Conservation (phyloP, 306 rosid species). For the Fragaria nilgerrensis region DNA sequence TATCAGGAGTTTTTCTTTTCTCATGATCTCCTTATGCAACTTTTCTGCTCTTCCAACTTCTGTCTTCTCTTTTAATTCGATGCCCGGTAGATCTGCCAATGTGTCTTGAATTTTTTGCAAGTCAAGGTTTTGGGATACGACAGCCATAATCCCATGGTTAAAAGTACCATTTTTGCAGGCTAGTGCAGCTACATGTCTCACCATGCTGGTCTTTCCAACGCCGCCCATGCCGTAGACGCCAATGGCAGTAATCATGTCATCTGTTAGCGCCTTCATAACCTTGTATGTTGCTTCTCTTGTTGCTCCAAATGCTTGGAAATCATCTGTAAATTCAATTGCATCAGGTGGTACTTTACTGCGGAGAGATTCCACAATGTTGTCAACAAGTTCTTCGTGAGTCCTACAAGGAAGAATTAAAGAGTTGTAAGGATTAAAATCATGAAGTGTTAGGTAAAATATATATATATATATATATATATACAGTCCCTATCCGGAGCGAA, state of each 20-base stretch:
- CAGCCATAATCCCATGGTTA: not conserved
- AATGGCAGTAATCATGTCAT: not conserved
- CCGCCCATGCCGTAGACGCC: no score
- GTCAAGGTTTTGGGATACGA: not conserved
- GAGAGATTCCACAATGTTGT: not conserved
- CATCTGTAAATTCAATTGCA: not conserved
- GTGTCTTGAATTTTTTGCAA: not conserved
- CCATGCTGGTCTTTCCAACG: no score
- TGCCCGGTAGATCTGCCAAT: not conserved
- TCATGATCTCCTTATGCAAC: not conserved
- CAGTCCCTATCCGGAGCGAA: no score
- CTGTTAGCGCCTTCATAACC: not conserved
- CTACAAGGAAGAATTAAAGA: no score
- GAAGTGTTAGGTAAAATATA: no score
- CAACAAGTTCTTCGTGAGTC: not conserved
- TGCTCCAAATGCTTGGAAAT: not conserved
- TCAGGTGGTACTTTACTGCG: not conserved
- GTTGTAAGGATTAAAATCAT: no score
- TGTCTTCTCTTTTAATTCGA: not conserved
- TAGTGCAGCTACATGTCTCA: no score
- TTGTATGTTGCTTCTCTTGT: not conserved
- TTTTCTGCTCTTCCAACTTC: not conserved
- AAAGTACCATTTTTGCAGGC: not conserved
- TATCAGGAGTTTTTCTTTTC: not conserved
- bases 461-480: no score